These are phyloP conservation scores for Eutrema japonicum DNA, from an alignment of 345 rosid genomes.

Conservation along the genomic window DNA sequence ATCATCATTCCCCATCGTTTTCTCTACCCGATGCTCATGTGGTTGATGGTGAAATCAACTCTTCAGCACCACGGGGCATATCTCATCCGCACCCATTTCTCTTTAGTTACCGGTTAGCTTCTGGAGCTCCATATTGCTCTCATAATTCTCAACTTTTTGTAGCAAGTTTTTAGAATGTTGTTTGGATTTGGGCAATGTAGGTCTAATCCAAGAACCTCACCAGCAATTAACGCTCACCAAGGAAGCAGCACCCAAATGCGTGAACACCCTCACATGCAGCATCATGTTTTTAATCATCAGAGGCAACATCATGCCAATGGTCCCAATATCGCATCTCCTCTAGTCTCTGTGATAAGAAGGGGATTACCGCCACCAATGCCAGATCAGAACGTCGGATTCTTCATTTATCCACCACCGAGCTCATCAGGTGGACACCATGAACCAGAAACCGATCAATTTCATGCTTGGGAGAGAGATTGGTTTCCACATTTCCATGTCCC, in stretches of 20 bases:
- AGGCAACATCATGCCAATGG: constrained; percentile 53
- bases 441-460: constrained; percentile 45
- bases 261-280: constrained; percentile 54
- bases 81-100: constrained; percentile 53
- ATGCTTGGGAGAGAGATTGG: constrained; percentile 49
- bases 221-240: constrained; percentile 53
- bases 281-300: constrained; percentile 52
- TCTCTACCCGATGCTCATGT: constrained; percentile 50
- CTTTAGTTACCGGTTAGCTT: constrained; percentile 60
- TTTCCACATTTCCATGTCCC: constrained; percentile 42
- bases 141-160: constrained; percentile 8
- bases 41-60: constrained; percentile 52
- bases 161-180: background rate
- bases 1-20: constrained; percentile 48
- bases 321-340: constrained; percentile 48
- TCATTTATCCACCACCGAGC: constrained; percentile 52
- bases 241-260: constrained; percentile 51
- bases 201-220: constrained; percentile 57
- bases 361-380: constrained; percentile 51
- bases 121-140: constrained; percentile 18
- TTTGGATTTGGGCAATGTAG: constrained; percentile 40
- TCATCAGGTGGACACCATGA: constrained; percentile 54
- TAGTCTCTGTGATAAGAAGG: constrained; percentile 53
- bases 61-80: constrained; percentile 52
- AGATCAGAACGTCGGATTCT: constrained; percentile 55